phyloP scores from a whole-genome alignment of 2,329 filamentous ascomycete genomes.

The Colletotrichum noveboracense region DNA sequence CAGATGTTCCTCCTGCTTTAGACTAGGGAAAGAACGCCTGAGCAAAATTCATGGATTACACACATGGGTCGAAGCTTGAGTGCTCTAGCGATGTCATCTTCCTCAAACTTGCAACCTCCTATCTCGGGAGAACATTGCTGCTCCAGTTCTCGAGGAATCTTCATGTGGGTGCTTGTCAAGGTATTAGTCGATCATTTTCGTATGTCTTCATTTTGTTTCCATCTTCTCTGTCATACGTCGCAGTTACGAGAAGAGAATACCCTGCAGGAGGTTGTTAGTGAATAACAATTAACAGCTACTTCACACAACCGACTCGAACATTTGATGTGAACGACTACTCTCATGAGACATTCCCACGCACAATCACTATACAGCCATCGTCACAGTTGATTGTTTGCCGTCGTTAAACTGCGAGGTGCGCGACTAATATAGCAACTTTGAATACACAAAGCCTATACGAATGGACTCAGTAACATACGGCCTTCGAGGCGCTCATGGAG shows the following conservation, averaged over 20 bases:
- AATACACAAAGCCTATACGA: background rate
- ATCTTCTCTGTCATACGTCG: background rate
- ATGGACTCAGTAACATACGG: fast-evolving
- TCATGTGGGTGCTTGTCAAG: background rate
- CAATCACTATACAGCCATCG: background rate
- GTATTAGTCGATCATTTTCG: background rate
- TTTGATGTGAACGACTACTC: background rate
- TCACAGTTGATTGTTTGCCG: background rate
- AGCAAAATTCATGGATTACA: too few relatives aligned
- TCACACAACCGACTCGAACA: background rate
- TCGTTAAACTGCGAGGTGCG: fast-evolving
- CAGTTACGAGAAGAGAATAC: fast-evolving
- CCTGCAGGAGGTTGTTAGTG: background rate
- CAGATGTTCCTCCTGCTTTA: background rate
- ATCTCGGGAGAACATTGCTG: background rate
- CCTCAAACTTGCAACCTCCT: fast-evolving
- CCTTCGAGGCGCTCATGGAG: background rate
- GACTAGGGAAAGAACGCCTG: fast-evolving
- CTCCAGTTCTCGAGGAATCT: fast-evolving
- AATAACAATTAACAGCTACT: fast-evolving
- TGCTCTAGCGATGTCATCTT: background rate
- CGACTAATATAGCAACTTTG: background rate
- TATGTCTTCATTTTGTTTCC: background rate
- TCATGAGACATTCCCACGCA: background rate
- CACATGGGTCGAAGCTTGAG: background rate